A percentile compares a stretch with the other conserved stretches of the same genome.
These are phyloP conservation scores for Poteriospumella lacustris DNA, from an alignment of 108 stramenopile genomes.

Conservation along the genomic window DNA sequence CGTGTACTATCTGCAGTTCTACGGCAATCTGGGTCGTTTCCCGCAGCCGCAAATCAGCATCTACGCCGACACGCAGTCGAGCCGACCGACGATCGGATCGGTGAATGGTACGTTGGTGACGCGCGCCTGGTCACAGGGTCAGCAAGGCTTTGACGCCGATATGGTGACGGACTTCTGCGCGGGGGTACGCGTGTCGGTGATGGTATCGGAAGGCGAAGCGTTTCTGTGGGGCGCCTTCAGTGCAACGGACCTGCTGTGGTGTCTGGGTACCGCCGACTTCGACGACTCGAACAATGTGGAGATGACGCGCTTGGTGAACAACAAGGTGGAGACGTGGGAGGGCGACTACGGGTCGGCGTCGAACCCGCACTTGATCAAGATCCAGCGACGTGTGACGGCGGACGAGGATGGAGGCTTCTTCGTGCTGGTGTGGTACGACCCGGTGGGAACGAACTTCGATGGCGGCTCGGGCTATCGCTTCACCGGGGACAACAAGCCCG, in stretches of 20 bases:
- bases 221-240: neutral
- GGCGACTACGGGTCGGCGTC: neutral
- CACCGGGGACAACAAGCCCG: neutral
- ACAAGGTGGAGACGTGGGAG: no score
- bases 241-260: neutral
- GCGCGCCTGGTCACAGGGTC: neutral
- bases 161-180: neutral
- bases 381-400: neutral
- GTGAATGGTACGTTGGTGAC: neutral
- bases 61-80: neutral
- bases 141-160: neutral
- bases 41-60: conserved; percentile 17
- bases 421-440: neutral
- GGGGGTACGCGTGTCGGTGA: neutral
- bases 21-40: neutral
- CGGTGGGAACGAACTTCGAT: neutral
- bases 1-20: conserved; percentile 18
- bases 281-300: neutral
- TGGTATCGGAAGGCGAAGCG: neutral
- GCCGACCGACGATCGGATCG: neutral
- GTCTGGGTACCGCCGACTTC: neutral
- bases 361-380: neutral
- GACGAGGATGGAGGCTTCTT: neutral
- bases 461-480: neutral
- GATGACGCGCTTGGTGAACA: no score